A percentile compares a stretch with the other conserved stretches of the same genome.
Evolutionary conservation across 2,329 filamentous ascomycete species (phyloP).

Genomic region (Sclerotinia trifoliorum): DNA sequence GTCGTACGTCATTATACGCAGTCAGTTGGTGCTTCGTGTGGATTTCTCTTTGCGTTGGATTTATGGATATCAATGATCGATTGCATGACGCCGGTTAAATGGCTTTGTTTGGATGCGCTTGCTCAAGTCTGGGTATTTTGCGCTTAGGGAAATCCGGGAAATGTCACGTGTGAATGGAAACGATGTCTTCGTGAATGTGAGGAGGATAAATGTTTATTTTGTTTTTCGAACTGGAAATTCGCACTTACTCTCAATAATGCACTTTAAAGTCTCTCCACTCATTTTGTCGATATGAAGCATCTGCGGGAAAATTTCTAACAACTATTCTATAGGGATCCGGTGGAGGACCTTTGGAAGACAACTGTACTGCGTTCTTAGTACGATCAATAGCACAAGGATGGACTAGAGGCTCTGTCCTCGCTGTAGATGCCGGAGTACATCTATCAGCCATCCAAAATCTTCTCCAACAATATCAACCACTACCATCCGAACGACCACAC

Average conservation of each 20-base stretch:
- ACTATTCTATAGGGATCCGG: constrained; percentile 68
- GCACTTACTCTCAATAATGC: background rate
- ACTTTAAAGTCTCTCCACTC: background rate
- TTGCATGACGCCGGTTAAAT: background rate
- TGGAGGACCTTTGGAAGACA: constrained; percentile 86
- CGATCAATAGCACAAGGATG: constrained; percentile 77
- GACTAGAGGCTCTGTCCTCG: constrained; percentile 77
- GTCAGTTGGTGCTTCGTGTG: background rate
- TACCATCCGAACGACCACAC: constrained; percentile 47
- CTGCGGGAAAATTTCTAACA: background rate
- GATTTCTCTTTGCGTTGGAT: background rate
- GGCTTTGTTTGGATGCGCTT: constrained; percentile 2
- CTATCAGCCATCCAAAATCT: constrained; percentile 81
- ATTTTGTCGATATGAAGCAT: background rate
- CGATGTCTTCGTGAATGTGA: background rate
- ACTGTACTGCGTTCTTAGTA: constrained; percentile 81
- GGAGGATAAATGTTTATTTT: background rate
- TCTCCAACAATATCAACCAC: constrained; percentile 51
- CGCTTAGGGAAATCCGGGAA: background rate
- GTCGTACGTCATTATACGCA: background rate
- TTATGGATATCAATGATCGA: background rate
- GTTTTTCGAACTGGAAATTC: background rate
- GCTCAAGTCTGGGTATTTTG: constrained; percentile 5
- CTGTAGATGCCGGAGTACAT: constrained; percentile 92
- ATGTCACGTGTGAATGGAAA: background rate